Percentiles rank a stretch among this genome's conserved stretches.
These are phyloP conservation scores for Fusarium xylarioides DNA, from an alignment of 2,329 filamentous ascomycete genomes.

Conservation along the genomic window DNA sequence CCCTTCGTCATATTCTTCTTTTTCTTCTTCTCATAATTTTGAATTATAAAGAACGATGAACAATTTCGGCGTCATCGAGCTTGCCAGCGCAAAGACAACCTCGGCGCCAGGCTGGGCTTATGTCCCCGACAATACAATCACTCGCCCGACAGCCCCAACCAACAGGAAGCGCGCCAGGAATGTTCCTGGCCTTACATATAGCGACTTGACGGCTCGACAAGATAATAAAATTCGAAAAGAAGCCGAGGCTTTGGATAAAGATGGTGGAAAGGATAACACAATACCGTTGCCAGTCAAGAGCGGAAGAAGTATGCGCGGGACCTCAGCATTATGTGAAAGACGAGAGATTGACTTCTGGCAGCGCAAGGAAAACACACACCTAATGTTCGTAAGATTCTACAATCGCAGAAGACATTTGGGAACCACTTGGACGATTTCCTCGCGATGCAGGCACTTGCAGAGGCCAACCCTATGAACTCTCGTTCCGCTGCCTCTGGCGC, in stretches of 20 bases:
- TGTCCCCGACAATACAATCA: conserved; percentile 76
- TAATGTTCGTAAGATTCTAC: conserved; percentile 78
- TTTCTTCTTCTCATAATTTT: conserved; percentile 1
- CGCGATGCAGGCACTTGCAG: conserved; percentile 64
- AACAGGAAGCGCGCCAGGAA: conserved; percentile 78
- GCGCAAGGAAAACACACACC: conserved; percentile 68
- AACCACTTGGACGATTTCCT: conserved; percentile 85
- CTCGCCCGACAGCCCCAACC: conserved; percentile 63
- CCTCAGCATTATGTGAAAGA: neutral
- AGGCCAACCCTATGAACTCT: conserved; percentile 48
- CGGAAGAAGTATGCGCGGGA: conserved; percentile 48
- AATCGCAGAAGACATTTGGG: conserved; percentile 83
- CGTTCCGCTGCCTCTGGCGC: conserved; percentile 44
- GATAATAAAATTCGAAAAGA: conserved; percentile 84
- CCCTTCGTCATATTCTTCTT: neutral
- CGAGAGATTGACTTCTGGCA: conserved; percentile 32
- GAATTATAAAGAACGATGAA: conserved; percentile 56
- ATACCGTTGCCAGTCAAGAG: conserved; percentile 73
- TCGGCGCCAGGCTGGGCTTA: conserved; percentile 91
- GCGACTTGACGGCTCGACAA: conserved; percentile 81
- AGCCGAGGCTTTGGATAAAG: conserved; percentile 82
- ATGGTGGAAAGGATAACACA: conserved; percentile 77
- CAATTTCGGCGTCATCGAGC: conserved; percentile 82
- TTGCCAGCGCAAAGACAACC: conserved; percentile 75
- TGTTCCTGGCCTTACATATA: conserved; percentile 59